Evolutionary conservation across 176 grass and related monocot genomes (phyloP).

Genomic region (Miscanthus lutarioriparius): DNA sequence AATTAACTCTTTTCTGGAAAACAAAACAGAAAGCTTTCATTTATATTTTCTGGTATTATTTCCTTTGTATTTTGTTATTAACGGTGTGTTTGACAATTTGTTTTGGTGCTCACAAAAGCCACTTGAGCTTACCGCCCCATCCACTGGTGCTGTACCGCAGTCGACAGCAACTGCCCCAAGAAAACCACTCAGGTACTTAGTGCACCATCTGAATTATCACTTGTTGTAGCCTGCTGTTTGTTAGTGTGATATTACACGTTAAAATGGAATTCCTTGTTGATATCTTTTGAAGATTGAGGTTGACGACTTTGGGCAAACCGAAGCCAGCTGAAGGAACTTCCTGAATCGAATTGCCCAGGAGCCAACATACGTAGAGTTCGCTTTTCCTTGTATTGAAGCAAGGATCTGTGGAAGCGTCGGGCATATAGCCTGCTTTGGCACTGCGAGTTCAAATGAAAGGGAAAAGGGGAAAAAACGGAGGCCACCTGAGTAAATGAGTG

Average conservation of each 20-base stretch:
- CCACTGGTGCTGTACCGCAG: constrained; percentile 22
- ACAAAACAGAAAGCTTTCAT: neutral
- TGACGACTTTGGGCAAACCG: constrained; percentile 62
- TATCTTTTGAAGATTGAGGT: constrained; percentile 65
- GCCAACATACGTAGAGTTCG: neutral
- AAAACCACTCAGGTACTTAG: constrained; percentile 64
- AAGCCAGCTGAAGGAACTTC: constrained; percentile 42
- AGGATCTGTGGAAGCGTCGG: neutral
- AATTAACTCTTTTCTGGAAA: neutral
- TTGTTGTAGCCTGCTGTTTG: neutral
- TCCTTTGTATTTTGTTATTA: constrained; percentile 24
- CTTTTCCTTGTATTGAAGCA: constrained; percentile 4
- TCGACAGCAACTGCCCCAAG: constrained; percentile 50
- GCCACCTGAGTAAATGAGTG: neutral
- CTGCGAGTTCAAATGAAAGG: neutral
- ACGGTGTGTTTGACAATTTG: constrained; percentile 2
- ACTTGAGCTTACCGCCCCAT: constrained; percentile 59
- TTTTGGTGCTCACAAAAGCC: constrained; percentile 43
- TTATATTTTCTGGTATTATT: constrained; percentile 6
- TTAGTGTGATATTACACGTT: neutral
- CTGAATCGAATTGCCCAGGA: constrained; percentile 2
- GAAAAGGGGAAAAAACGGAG: neutral
- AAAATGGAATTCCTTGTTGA: neutral
- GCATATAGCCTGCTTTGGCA: neutral
- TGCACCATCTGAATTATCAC: constrained; percentile 6